phyloP scores from a whole-genome alignment of 331 rosid species.

The Acacia concinna region DNA sequence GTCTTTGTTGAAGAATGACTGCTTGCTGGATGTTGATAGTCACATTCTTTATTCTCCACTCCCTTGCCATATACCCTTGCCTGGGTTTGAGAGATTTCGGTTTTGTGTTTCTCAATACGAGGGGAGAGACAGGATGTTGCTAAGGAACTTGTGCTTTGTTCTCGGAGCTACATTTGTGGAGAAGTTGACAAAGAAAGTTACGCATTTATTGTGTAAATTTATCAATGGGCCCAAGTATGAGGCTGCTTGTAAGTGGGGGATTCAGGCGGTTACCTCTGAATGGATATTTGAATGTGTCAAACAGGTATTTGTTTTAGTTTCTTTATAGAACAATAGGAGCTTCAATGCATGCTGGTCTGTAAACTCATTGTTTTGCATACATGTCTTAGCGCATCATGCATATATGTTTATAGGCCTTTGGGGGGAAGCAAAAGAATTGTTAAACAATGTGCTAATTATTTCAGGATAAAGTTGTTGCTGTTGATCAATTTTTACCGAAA shows the following conservation, averaged over 20 bases:
- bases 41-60: slow-evolving; percentile 95
- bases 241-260: slow-evolving; percentile 85
- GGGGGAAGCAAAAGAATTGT: not conserved
- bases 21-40: slow-evolving; percentile 69
- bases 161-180: slow-evolving; percentile 85
- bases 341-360: slow-evolving; percentile 19
- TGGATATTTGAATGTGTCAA: slow-evolving; percentile 94
- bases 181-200: slow-evolving; percentile 73
- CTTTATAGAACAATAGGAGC: slow-evolving; percentile 14
- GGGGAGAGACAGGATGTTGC: slow-evolving; percentile 70
- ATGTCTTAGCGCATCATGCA: slow-evolving; percentile 10
- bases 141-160: slow-evolving; percentile 80
- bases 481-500: slow-evolving; percentile 72
- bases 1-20: slow-evolving; percentile 64
- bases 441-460: slow-evolving; percentile 26
- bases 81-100: slow-evolving; percentile 74
- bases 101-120: slow-evolving; percentile 96
- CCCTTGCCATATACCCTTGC: slow-evolving; percentile 80
- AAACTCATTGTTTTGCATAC: slow-evolving; percentile 8
- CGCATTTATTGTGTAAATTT: slow-evolving; percentile 89
- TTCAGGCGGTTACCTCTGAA: slow-evolving; percentile 60
- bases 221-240: slow-evolving; percentile 81
- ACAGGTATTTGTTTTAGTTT: slow-evolving; percentile 60
- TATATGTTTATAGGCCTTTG: slow-evolving; percentile 6
- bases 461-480: slow-evolving; percentile 68